A percentile compares a stretch with the other conserved stretches of the same genome.
phyloP scores from a whole-genome alignment of 2,329 filamentous ascomycete genomes.

The Colletotrichum karsti region DNA sequence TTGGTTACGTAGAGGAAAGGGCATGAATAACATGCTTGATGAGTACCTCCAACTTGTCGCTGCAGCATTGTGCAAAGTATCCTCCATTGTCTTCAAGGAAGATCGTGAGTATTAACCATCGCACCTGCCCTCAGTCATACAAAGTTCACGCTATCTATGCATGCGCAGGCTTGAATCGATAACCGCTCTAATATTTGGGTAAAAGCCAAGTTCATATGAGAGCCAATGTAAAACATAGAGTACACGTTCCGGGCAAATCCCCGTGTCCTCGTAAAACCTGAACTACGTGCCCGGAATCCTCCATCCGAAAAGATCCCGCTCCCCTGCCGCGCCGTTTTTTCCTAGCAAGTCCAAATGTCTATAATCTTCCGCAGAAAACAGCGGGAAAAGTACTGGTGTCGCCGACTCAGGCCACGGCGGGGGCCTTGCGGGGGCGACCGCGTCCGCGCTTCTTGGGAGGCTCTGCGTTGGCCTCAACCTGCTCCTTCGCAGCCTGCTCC shows the following conservation, averaged over 20 bases:
- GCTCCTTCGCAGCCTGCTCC: not conserved
- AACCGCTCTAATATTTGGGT: not conserved
- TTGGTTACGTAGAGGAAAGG: too few species aligned
- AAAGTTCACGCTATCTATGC: too few species aligned
- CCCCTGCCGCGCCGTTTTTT: not conserved
- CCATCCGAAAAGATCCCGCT: not conserved
- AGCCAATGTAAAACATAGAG: not conserved
- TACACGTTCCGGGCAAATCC: not conserved
- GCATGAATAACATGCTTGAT: too few species aligned
- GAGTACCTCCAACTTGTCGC: too few species aligned
- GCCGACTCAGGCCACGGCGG: not conserved
- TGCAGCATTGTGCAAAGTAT: too few species aligned
- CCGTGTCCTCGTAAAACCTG: not conserved
- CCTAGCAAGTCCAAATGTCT: not conserved
- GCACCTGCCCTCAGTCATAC: too few species aligned
- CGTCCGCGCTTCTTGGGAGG: slow-evolving; percentile 22
- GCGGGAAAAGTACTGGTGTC: fast-evolving
- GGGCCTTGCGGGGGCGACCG: slow-evolving; percentile 14
- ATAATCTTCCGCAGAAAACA: not conserved
- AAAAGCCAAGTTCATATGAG: not conserved
- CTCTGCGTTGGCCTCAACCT: slow-evolving; percentile 2
- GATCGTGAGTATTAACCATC: too few species aligned
- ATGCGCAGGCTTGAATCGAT: too few species aligned
- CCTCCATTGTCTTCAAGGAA: too few species aligned
- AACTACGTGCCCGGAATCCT: not conserved